Base-by-base conservation (phyloP, 177 flowering plant genomes). In the Telopea speciosissima region DNA sequence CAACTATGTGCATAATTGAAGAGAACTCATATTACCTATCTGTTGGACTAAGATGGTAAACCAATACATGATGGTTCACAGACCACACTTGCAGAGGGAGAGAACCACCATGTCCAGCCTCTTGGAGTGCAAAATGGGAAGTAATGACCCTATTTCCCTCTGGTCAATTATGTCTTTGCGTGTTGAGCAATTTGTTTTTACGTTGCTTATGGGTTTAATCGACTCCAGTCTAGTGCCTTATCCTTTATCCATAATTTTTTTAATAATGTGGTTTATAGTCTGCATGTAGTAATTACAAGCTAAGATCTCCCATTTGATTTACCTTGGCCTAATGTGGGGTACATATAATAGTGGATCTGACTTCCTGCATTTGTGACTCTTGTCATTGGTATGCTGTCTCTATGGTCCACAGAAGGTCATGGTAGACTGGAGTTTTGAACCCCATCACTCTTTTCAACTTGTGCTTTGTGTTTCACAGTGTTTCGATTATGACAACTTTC, bases 401-500 rank as follows among this genome's bases (percentile, higher is more conserved):
- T 63, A 36, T 40, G 28, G 11, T 61, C 24, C 24, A 14, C 24
- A 23, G 62, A 22, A 5, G 25, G 25, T 22, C 23, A 13, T n/a
- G 5, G 19, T 63, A 5, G 24, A 24, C 22, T 19, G 45, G 11
- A 10, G 28, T 14, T 66, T 26, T 25, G 3, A 19, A 21, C 12
- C 6, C 3, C 28, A 67, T 9, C 21, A 5, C 21, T 70, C 31
- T 59, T 4, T 68, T 59, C 67, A 62, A 28, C 64, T 72, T 61
- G 12, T 49, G 54, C 14, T 49, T 12, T 49, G 54, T 49, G 19
- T 13, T 49, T 12, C 78, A 68, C 66, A 96, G 98, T 93, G 98
- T 79, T 93, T 96, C 81, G 99, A 96, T 82, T 88, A 83, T 72
- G 77, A 79, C 61, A 96, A 90, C 79, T 93, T 77, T 74, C 65